Conservation (phyloP, 495 filamentous ascomycete genomes). For the Penicillium roqueforti region DNA sequence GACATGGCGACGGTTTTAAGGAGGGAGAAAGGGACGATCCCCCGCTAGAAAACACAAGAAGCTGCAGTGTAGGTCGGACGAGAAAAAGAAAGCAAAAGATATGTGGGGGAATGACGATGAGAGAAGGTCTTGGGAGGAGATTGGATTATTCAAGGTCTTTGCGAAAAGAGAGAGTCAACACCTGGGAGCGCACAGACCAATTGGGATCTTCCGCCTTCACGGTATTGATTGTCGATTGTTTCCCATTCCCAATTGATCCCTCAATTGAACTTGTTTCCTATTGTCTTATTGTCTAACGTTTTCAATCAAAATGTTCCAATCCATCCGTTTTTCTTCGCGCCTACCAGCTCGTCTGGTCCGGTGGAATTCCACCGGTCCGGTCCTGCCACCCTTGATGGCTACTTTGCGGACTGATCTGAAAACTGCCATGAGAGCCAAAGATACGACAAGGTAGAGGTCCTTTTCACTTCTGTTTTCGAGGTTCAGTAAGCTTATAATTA, state of each 20-base stretch:
- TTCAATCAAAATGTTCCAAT: constrained; percentile 25
- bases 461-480: background rate
- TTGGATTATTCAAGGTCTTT: constrained; percentile 23
- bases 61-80: constrained; percentile 16
- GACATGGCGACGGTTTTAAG: constrained; percentile 43
- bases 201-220: constrained; percentile 25
- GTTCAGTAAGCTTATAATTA: constrained; percentile 13
- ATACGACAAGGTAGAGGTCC: constrained; percentile 44
- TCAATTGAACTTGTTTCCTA: constrained; percentile 4
- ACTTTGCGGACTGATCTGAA: constrained; percentile 57
- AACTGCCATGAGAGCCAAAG: constrained; percentile 58
- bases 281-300: background rate
- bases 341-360: constrained; percentile 30
- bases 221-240: background rate
- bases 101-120: constrained; percentile 6
- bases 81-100: constrained; percentile 13
- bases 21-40: constrained; percentile 22
- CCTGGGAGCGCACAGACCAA: constrained; percentile 27
- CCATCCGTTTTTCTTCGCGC: constrained; percentile 25
- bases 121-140: constrained; percentile 14
- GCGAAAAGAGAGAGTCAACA: constrained; percentile 30
- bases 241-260: background rate
- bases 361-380: constrained; percentile 42
- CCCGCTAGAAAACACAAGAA: constrained; percentile 31
- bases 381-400: constrained; percentile 43